Conservation (phyloP, 805 yeast species). For the Isabelozyma heimii region DNA sequence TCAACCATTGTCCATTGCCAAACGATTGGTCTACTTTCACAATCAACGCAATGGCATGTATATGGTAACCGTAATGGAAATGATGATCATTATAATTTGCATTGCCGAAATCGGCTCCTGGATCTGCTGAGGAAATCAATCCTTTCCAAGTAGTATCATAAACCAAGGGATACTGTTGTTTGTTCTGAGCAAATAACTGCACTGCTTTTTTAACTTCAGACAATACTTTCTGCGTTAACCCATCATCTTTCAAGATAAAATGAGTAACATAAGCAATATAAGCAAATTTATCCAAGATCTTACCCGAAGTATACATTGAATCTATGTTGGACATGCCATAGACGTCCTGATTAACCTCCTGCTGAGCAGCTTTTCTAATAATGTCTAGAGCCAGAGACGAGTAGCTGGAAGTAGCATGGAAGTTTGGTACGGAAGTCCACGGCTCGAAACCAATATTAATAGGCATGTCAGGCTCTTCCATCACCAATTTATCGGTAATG, state of each 20-base stretch:
- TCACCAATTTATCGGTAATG: slow-evolving; percentile 33
- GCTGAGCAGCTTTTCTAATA: slow-evolving; percentile 47
- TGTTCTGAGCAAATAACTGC: slow-evolving; percentile 63
- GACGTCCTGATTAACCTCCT: slow-evolving; percentile 56
- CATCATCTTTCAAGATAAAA: slow-evolving; percentile 56
- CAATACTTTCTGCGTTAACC: slow-evolving; percentile 50
- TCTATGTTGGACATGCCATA: slow-evolving; percentile 60
- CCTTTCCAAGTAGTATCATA: slow-evolving; percentile 85
- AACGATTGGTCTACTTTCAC: slow-evolving; percentile 49
- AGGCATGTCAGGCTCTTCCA: slow-evolving; percentile 43
- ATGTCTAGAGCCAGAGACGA: slow-evolving; percentile 28
- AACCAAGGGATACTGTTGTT: slow-evolving; percentile 67
- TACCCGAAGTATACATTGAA: slow-evolving; percentile 91
- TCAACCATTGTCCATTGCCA: slow-evolving; percentile 25
- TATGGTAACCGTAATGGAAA: slow-evolving; percentile 73
- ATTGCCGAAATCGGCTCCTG: slow-evolving; percentile 68
- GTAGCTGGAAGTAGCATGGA: slow-evolving; percentile 17
- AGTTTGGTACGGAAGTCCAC: slow-evolving; percentile 49
- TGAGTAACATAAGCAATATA: slow-evolving; percentile 74
- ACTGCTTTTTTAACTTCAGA: slow-evolving; percentile 65
- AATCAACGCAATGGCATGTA: slow-evolving; percentile 66
- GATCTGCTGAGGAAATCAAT: slow-evolving; percentile 64
- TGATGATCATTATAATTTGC: slow-evolving; percentile 74
- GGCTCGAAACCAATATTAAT: slow-evolving; percentile 48
- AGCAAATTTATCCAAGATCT: slow-evolving; percentile 85